These are phyloP conservation scores for cucumber (Cucumis sativus) DNA, from an alignment of 306 rosid species.

Conservation along the genomic window DNA sequence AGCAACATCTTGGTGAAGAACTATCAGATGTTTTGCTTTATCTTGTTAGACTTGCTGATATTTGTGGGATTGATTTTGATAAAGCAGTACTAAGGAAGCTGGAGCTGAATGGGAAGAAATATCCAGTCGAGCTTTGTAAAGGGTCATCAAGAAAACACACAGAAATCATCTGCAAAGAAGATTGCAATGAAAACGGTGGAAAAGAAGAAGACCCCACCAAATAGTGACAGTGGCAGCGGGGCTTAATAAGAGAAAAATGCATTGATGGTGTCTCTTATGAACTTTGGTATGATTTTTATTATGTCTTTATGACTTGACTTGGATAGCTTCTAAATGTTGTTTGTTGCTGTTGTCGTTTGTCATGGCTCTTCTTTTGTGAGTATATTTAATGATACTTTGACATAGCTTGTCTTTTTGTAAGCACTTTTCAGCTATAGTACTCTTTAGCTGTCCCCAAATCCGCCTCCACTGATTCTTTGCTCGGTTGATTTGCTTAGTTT, in stretches of 20 bases:
- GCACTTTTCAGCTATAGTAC: background rate
- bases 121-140: conserved; percentile 12
- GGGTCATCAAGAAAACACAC: conserved; percentile 19
- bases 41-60: conserved; percentile 7
- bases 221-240: background rate
- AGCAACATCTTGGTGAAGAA: conserved; percentile 14
- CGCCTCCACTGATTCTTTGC: background rate
- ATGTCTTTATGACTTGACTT: conserved; percentile 1
- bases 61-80: conserved; percentile 14
- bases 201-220: background rate
- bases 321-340: conserved; percentile 3
- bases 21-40: conserved; percentile 15
- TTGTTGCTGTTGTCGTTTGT: background rate
- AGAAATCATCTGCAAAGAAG: background rate
- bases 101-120: conserved; percentile 12
- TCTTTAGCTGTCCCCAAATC: background rate
- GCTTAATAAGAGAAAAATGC: background rate
- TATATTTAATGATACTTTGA: background rate
- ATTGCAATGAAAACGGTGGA: background rate
- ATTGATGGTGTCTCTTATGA: background rate
- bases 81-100: conserved; percentile 6
- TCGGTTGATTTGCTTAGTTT: background rate
- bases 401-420: background rate
- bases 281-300: background rate
- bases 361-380: conserved; percentile 1